Conservation (phyloP, 1,284 basidiomycete species). For the Trichosporon inkin region DNA sequence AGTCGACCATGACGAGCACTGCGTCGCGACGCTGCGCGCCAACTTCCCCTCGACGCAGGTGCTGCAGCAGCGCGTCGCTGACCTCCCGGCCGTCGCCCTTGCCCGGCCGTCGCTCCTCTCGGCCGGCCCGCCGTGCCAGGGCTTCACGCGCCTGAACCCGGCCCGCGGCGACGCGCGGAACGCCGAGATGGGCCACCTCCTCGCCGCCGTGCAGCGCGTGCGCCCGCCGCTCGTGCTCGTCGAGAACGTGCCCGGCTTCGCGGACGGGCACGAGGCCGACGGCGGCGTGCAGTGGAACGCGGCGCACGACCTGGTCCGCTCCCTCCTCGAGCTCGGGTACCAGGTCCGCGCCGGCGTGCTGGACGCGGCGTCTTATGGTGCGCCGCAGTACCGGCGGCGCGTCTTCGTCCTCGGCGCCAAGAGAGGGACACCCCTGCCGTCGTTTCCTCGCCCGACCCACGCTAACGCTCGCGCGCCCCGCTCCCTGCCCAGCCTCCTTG, state of each 20-base stretch:
- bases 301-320: conserved; percentile 12
- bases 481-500: conserved; percentile 15
- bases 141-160: conserved; percentile 30
- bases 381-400: conserved; percentile 32
- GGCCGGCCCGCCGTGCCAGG: conserved; percentile 39
- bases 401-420: conserved; percentile 32
- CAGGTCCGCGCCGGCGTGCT: conserved; percentile 31
- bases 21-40: conserved; percentile 20
- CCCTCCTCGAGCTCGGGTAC: conserved; percentile 25
- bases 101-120: conserved; percentile 19
- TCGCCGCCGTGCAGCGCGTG: conserved; percentile 24
- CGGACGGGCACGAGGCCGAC: neutral
- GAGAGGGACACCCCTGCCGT: conserved; percentile 27
- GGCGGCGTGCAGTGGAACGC: conserved; percentile 9
- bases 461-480: conserved; percentile 20
- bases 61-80: neutral
- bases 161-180: conserved; percentile 27
- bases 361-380: conserved; percentile 29
- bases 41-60: conserved; percentile 8
- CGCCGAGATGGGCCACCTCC: conserved; percentile 23
- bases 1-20: conserved; percentile 23
- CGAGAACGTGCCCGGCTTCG: conserved; percentile 34
- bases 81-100: neutral
- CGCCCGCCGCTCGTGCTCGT: conserved; percentile 30
- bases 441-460: conserved; percentile 32